Evolutionary conservation across 2,329 filamentous ascomycete genomes (phyloP).

Genomic region (Rhexocercosporidium sp.): DNA sequence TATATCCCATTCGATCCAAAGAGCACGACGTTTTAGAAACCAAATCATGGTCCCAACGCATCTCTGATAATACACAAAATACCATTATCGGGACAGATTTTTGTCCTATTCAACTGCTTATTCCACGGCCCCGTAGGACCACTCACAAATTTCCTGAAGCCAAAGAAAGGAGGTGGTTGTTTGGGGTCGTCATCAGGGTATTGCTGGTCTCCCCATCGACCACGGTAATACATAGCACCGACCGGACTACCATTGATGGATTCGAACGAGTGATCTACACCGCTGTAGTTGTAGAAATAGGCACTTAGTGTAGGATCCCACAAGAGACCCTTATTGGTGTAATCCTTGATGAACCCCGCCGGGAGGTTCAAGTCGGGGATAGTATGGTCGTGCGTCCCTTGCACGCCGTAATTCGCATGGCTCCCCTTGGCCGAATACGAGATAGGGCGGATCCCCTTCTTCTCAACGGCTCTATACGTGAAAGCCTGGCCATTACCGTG

Average conservation of each 20-base stretch:
- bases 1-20: not conserved
- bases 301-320: slow-evolving; percentile 65
- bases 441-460: slow-evolving; percentile 58
- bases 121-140: slow-evolving; percentile 67
- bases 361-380: slow-evolving; percentile 66
- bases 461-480: slow-evolving; percentile 59
- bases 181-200: slow-evolving; percentile 55
- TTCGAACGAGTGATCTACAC: slow-evolving; percentile 29
- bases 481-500: slow-evolving; percentile 68
- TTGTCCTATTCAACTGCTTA: slow-evolving; percentile 60
- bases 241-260: slow-evolving; percentile 49
- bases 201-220: slow-evolving; percentile 66
- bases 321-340: slow-evolving; percentile 57
- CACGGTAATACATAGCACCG: slow-evolving; percentile 60
- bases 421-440: slow-evolving; percentile 64
- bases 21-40: too few species aligned
- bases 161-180: slow-evolving; percentile 48
- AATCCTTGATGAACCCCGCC: slow-evolving; percentile 56
- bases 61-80: slow-evolving; percentile 39
- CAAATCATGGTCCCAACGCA: slow-evolving; percentile 30
- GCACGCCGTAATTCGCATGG: slow-evolving; percentile 68
- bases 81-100: slow-evolving; percentile 58
- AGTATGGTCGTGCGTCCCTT: slow-evolving; percentile 65
- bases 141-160: slow-evolving; percentile 54
- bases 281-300: slow-evolving; percentile 60